Base-by-base conservation (phyloP, 345 rosid genomes). In the Pugionium dolabratum region DNA sequence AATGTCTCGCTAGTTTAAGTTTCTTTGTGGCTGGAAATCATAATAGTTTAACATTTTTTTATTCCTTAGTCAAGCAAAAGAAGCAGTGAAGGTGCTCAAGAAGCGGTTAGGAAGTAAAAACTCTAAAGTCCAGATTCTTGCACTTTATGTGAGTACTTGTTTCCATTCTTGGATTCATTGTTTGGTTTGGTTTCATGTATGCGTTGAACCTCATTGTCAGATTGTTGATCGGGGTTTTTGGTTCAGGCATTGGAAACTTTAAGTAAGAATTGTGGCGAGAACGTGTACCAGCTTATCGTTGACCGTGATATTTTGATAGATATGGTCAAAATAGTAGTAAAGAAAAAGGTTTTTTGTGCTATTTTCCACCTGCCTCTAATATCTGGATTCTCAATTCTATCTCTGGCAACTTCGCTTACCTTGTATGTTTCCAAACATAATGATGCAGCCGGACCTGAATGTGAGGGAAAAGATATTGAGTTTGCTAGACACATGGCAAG, bases 241-340 rank as follows among this genome's bases (percentile, higher is more conserved):
- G 61, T 68, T 53, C 47, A 94, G 96, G 97, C 77, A 64, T 68
- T 94, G 84, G 99, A 90, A 80, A 82, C 99, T 44, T 66, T 94
- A 43, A 88, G 88, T 86, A 94, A 94, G 80, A 94, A 90, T 48
- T 94, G 99, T 66, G 95, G 91, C 3, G 97, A 94, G 61, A 81
- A 74, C 70, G 80, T 94, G 37, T 84, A 78, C 74, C 87, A 82
- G 83, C 95, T 76, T 80, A 88, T 94, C 10, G 64, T 80, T 4
- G 96, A 94, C 70, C 95, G 99, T 26, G 91, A 84, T 72, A 82
- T 90, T 69, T 75, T 94, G 70, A 89, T 72, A 62, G 99, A 94
- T 43, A 94, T 94, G 99, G 95, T 90, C 65, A 94, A 87, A 78
- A 84, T 88, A 71, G 18, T 18, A 18, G 93, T 94, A 54, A 94